These are phyloP conservation scores for Metschnikowia cerradonensis DNA, from an alignment of 805 yeast genomes.

Conservation along the genomic window DNA sequence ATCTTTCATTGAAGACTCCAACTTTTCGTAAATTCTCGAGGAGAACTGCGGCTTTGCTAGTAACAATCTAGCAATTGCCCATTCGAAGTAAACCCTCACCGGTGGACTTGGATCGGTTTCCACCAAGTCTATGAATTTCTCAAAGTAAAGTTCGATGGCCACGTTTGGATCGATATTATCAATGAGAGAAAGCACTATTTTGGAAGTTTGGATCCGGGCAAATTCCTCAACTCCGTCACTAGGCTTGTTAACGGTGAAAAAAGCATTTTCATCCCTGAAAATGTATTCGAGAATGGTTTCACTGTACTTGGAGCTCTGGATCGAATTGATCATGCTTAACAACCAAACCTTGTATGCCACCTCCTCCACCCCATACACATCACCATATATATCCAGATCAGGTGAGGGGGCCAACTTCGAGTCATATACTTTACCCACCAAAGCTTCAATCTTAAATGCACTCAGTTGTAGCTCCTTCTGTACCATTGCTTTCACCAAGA, in stretches of 20 bases:
- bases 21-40: constrained; percentile 17
- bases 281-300: constrained; percentile 31
- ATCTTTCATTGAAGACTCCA: constrained; percentile 15
- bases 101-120: constrained; percentile 72
- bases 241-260: constrained; percentile 46
- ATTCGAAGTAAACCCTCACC: constrained; percentile 71
- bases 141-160: constrained; percentile 17
- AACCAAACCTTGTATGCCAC: constrained; percentile 48
- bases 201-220: constrained; percentile 54
- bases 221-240: constrained; percentile 71
- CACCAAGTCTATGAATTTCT: constrained; percentile 32
- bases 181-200: constrained; percentile 46
- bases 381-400: constrained; percentile 34
- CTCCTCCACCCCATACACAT: constrained; percentile 58
- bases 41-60: constrained; percentile 20
- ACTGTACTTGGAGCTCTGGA: constrained; percentile 26
- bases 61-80: constrained; percentile 57
- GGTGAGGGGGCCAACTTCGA: constrained; percentile 28
- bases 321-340: constrained; percentile 42
- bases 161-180: constrained; percentile 26
- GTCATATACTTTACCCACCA: constrained; percentile 54
- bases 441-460: constrained; percentile 55
- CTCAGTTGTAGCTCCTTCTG: constrained; percentile 53
- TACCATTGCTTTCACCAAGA: constrained; percentile 44
- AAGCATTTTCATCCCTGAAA: constrained; percentile 32